A percentile compares a stretch with the other conserved stretches of the same genome.
Evolutionary conservation across 83 land plant genomes (phyloP).

Genomic region (Larix sibirica): DNA sequence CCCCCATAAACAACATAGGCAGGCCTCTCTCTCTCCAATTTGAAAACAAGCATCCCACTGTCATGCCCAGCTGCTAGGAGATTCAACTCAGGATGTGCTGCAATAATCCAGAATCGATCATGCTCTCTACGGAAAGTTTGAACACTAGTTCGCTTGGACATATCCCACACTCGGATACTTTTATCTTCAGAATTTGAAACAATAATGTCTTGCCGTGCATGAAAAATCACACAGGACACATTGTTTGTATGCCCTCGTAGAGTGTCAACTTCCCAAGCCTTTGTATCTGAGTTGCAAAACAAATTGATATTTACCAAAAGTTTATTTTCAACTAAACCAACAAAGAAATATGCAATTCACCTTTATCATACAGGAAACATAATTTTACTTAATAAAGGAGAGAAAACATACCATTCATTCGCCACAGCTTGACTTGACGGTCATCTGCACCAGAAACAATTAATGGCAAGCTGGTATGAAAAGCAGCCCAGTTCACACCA

Average conservation of each 20-base stretch:
- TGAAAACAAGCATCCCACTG: conserved; percentile 87
- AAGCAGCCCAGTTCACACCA: conserved; percentile 83
- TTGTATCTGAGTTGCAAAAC: conserved; percentile 50
- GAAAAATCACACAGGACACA: conserved; percentile 84
- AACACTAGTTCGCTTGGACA: conserved; percentile 63
- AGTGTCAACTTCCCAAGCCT: conserved; percentile 88
- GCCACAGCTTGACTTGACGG: conserved; percentile 80
- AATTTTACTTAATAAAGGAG: background rate
- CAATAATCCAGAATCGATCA: conserved; percentile 81
- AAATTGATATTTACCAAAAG: background rate
- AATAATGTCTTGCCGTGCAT: conserved; percentile 81
- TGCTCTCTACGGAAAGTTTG: conserved; percentile 82
- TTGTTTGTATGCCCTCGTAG: conserved; percentile 81
- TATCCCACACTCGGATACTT: conserved; percentile 86
- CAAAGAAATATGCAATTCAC: background rate
- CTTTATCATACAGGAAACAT: background rate
- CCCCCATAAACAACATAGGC: conserved; percentile 72
- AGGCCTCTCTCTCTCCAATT: conserved; percentile 82
- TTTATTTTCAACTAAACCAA: too few species aligned
- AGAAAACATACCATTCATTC: conserved; percentile 74
- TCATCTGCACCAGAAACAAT: conserved; percentile 87
- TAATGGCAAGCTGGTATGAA: conserved; percentile 71
- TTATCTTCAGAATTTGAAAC: conserved; percentile 89
- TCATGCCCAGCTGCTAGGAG: conserved; percentile 89
- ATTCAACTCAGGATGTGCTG: conserved; percentile 85